Evolutionary conservation across 2,329 filamentous ascomycete species (phyloP), one percentile per base, ranked within the genome.

Genomic region (Colletotrichum navitas): DNA sequence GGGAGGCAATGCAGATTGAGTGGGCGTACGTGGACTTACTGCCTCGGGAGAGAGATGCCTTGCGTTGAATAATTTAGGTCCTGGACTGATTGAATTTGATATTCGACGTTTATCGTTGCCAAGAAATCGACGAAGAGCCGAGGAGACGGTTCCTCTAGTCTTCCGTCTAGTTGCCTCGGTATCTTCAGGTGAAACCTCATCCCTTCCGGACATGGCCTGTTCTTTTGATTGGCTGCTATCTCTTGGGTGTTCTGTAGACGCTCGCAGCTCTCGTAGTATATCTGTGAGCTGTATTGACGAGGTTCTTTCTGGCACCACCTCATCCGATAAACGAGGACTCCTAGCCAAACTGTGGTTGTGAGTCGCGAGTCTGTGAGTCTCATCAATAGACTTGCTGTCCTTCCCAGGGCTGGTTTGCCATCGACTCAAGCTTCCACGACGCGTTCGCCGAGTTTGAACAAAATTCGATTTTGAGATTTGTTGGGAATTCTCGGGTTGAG

Each of bases 241-340:
- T 34, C 26, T 63, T 14, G 5, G 51, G 5, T 8, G 11, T 47
- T 36, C 39, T 5, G 43, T 21, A 43, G 55, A 43, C 39, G 32
- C 34, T 11, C n/a, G 34, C n/a, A 34, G 21, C 36, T 45, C 36
- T 18, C n/a, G 24, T 39, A 18, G 6, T 10, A 21, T 49, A 11
- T 24, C 24, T 52, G 52, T n/a, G 34, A 32, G 59, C 14, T 45
- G 52, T 21, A 74, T 78, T 8, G 79, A 80, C 1, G 78, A 81
- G 18, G 74, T 77, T 2, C 78, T 76, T 39, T 75, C 77, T 43
- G 78, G 77, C 1, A 80, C 71, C 6, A 75, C 69, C 2, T 77
- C 74, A 2, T 77, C 55, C 3, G 74, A 76, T 18, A 79, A 62
- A 5, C 39, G 68, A 3, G 76, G 73, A 8, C 73, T 74, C 2